Evolutionary conservation across 2,329 filamentous ascomycete species (phyloP).

Genomic region (Chlorencoelia australis): DNA sequence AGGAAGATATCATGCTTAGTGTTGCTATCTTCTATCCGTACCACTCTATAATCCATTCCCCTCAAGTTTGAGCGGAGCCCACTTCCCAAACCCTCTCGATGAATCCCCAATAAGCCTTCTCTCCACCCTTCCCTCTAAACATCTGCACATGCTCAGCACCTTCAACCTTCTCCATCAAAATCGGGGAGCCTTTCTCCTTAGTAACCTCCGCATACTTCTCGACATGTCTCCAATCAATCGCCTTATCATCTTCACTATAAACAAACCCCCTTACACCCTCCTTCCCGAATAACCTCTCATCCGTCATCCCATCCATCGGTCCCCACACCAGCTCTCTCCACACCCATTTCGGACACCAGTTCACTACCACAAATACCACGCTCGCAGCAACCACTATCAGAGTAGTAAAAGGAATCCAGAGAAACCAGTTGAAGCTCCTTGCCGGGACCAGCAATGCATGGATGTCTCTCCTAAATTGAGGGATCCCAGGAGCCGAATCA

Average conservation of each 20-base stretch:
- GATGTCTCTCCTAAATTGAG: conserved; percentile 19
- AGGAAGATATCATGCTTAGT: too few relatives aligned
- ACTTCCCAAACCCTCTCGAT: conserved; percentile 15
- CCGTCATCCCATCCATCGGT: conserved; percentile 13
- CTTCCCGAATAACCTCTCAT: conserved; percentile 10
- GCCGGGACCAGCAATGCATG: conserved; percentile 13
- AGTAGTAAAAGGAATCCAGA: conserved; percentile 11
- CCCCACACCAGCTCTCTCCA: conserved; percentile 21
- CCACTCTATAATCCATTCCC: neutral
- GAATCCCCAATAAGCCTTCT: conserved; percentile 21
- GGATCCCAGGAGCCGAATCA: conserved; percentile 21
- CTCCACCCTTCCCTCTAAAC: conserved; percentile 19
- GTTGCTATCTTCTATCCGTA: neutral
- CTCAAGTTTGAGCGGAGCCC: neutral
- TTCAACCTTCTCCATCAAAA: conserved; percentile 15
- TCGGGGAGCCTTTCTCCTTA: conserved; percentile 14
- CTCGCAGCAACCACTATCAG: conserved; percentile 5
- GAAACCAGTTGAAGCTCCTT: conserved; percentile 8
- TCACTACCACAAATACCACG: conserved; percentile 14
- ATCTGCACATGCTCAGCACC: conserved; percentile 20
- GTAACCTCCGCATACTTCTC: conserved; percentile 8
- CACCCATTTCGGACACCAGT: conserved; percentile 18
- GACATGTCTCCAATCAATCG: conserved; percentile 8
- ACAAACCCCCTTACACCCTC: conserved; percentile 16
- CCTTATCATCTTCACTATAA: conserved; percentile 21